Evolutionary conservation across 2,329 filamentous ascomycete species (phyloP).

Genomic region (Xenoacremonium recifei): DNA sequence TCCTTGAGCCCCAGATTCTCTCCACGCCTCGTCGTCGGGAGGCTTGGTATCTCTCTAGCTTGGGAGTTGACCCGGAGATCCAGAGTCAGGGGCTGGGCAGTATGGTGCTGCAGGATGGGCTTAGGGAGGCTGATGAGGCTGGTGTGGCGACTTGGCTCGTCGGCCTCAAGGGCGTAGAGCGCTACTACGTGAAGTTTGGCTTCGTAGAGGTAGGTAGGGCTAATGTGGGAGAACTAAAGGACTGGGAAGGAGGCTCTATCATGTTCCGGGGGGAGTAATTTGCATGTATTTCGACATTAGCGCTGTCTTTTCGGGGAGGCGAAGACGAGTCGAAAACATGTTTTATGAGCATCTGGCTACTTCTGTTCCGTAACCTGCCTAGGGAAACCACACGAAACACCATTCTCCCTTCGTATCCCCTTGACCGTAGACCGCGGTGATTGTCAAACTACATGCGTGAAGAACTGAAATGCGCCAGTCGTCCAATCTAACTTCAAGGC

Average conservation of each 20-base stretch:
- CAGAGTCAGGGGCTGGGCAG: slow-evolving; percentile 33
- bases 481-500: too few species aligned
- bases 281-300: too few species aligned
- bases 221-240: slow-evolving; percentile 34
- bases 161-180: slow-evolving; percentile 29
- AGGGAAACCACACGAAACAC: too few species aligned
- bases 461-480: too few species aligned
- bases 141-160: slow-evolving; percentile 32
- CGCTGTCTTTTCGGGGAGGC: too few species aligned
- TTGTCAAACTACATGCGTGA: too few species aligned
- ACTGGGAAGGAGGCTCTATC: slow-evolving; percentile 35
- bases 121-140: slow-evolving; percentile 26
- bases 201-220: slow-evolving; percentile 33
- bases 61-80: slow-evolving; percentile 29
- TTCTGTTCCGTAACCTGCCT: too few species aligned
- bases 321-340: too few species aligned
- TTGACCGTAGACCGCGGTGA: too few species aligned
- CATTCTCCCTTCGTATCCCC: too few species aligned
- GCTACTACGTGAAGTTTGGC: slow-evolving; percentile 32
- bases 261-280: slow-evolving; percentile 37
- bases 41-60: slow-evolving; percentile 35
- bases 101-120: slow-evolving; percentile 29
- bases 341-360: too few species aligned
- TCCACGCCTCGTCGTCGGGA: slow-evolving; percentile 25
- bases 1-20: slow-evolving; percentile 24